A percentile compares a stretch with the other conserved stretches of the same genome.
phyloP scores from a whole-genome alignment of 441 rosid genomes.

The Bocquillonia castaneifolia region DNA sequence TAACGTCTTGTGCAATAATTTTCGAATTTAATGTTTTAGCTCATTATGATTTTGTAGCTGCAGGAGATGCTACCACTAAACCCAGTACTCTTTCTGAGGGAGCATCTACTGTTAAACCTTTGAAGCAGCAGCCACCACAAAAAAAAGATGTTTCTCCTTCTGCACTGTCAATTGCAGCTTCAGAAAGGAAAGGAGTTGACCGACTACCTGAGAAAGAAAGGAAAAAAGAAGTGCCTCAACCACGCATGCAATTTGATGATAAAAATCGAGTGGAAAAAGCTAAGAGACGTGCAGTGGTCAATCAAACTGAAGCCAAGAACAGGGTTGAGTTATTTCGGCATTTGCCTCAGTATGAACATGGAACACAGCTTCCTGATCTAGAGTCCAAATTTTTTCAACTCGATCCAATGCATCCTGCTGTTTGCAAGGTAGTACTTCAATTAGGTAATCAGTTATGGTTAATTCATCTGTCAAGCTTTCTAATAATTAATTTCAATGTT shows the following conservation, averaged over 20 bases:
- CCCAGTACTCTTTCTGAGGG: conserved; percentile 34
- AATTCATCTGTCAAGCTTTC: conserved; percentile 15
- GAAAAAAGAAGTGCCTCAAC: conserved; percentile 76
- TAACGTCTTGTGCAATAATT: background rate
- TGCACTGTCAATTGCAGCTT: conserved; percentile 45
- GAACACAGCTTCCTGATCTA: conserved; percentile 69
- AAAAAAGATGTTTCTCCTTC: conserved; percentile 54
- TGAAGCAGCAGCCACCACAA: conserved; percentile 45
- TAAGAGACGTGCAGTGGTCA: conserved; percentile 74
- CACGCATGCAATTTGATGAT: conserved; percentile 92
- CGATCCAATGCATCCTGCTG: conserved; percentile 74
- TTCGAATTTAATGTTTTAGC: background rate
- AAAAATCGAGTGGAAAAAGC: conserved; percentile 80
- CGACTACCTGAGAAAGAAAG: conserved; percentile 65
- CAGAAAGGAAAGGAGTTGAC: conserved; percentile 58
- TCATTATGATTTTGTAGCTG: background rate
- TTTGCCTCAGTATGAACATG: conserved; percentile 82
- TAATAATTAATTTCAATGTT: background rate
- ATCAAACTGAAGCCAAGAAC: conserved; percentile 77
- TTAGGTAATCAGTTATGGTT: background rate
- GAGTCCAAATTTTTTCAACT: conserved; percentile 66
- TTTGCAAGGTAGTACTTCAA: conserved; percentile 60
- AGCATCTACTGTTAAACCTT: conserved; percentile 40
- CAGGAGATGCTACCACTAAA: conserved; percentile 24
- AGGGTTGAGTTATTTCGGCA: conserved; percentile 86